Evolutionary conservation across 1,284 basidiomycete species (phyloP).

Genomic region (Rhodofomes roseus): DNA sequence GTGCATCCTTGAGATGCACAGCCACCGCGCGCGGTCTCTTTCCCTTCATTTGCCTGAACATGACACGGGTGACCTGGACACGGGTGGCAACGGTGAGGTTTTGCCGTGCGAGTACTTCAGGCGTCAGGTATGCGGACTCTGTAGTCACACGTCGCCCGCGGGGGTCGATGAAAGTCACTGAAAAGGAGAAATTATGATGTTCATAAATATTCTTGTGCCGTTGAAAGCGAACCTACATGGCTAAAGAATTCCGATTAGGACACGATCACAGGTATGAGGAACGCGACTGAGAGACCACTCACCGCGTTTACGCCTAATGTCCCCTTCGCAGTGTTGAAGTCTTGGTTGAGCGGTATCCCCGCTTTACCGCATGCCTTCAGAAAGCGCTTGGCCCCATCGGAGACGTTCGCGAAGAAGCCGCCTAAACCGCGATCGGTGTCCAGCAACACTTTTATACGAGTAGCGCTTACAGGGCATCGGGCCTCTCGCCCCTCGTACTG

Average conservation of each 20-base stretch:
- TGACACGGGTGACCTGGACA: slow-evolving; percentile 49
- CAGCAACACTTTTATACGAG: background rate
- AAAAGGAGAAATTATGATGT: background rate
- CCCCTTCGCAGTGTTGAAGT: slow-evolving; percentile 48
- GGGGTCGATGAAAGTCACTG: slow-evolving; percentile 62
- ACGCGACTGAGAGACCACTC: background rate
- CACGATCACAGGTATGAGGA: too few relatives aligned
- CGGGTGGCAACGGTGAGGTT: slow-evolving; percentile 58
- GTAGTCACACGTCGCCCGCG: slow-evolving; percentile 52
- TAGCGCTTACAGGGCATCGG: slow-evolving; percentile 37
- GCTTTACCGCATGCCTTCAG: slow-evolving; percentile 42
- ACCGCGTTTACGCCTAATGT: slow-evolving; percentile 33
- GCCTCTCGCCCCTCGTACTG: slow-evolving; percentile 45
- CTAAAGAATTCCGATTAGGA: background rate
- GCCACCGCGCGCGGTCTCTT: slow-evolving; percentile 47
- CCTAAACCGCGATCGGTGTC: slow-evolving; percentile 15
- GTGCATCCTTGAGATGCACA: slow-evolving; percentile 49
- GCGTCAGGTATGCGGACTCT: slow-evolving; percentile 62
- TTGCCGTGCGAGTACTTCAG: slow-evolving; percentile 52
- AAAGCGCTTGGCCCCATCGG: slow-evolving; percentile 38
- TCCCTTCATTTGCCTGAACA: slow-evolving; percentile 46
- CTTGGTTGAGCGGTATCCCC: slow-evolving; percentile 46
- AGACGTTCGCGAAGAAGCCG: slow-evolving; percentile 28
- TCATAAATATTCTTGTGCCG: background rate
- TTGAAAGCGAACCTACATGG: background rate